These are phyloP conservation scores for Alternaria dauci DNA, from an alignment of 2,329 filamentous ascomycete species.

Conservation along the genomic window DNA sequence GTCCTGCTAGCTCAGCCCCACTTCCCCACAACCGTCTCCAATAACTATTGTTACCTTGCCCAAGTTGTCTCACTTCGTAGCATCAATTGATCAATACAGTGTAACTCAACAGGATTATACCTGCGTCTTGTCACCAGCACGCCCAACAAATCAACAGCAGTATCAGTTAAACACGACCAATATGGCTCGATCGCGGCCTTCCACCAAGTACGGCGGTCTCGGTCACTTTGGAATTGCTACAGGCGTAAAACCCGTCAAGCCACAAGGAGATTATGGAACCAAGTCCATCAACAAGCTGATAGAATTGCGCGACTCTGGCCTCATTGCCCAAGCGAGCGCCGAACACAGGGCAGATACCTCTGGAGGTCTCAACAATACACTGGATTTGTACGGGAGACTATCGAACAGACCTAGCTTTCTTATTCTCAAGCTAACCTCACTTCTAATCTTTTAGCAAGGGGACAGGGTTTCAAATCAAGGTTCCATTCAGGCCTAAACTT, in stretches of 20 bases:
- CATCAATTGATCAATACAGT: neutral
- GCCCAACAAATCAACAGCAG: neutral
- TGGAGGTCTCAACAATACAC: neutral
- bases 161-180: neutral
- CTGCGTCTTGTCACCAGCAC: too few relatives aligned
- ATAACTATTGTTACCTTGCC: neutral
- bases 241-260: neutral
- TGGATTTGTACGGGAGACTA: neutral
- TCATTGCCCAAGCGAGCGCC: neutral
- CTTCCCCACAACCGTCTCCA: slow-evolving; percentile 7
- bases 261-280: neutral
- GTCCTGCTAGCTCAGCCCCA: slow-evolving; percentile 6
- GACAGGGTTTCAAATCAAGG: neutral
- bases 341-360: neutral
- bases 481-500: neutral
- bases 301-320: neutral
- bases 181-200: neutral
- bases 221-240: neutral
- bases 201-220: neutral
- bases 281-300: neutral
- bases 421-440: neutral
- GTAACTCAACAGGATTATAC: too few relatives aligned
- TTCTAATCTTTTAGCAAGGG: neutral
- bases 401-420: neutral
- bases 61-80: neutral